Evolutionary conservation across 2,329 filamentous ascomycete genomes (phyloP), one percentile per base, ranked within the genome.

Genomic region (Stagonosporopsis vannaccii): DNA sequence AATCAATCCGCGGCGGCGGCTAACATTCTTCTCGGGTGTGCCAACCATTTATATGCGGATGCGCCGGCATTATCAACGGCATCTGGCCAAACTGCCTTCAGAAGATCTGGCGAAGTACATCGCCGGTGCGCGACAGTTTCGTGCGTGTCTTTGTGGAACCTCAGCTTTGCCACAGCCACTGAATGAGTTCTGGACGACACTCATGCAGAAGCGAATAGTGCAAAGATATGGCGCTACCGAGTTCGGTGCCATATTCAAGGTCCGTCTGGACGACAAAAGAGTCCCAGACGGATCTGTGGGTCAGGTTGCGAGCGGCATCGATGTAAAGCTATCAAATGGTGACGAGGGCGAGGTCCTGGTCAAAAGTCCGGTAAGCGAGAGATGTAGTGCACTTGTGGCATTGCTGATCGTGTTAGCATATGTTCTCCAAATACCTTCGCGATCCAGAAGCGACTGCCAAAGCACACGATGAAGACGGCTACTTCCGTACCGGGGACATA

Each of bases 141-240:
- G 77, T 15, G 77, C 77, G 1, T 78, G 76, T 54, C 66, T 80
- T 6, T 80, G 78, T 59, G 79, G 78, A 0, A 83, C 81, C 0
- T 81, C 78, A 3, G 81, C 81, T 0, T 59, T 84, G 33, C 81
- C 81, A 2, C 76, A 78, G 48, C 80, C 81, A 1, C 77, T 84
- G 35, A 78, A 78, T n/a, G 76, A 82, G 35, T 83, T 82, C 61
- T 84, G 82, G 81, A 75, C 75, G 3, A 63, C 69, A 5, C 69
- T 82, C 3, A 70, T 81, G 63, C 76, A 77, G 30, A 75, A 75
- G 47, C 68, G 59, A n/a, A 80, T 80, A 40, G 57, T 78, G 33
- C 79, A 78, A 48, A 64, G 79, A 25, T 81, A 81, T 53, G 79
- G 79, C 0, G 76, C 77, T 1, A 79, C 78, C 0, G 79, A 80